Conservation (phyloP, 306 rosid genomes). For the Sophora flavescens region DNA sequence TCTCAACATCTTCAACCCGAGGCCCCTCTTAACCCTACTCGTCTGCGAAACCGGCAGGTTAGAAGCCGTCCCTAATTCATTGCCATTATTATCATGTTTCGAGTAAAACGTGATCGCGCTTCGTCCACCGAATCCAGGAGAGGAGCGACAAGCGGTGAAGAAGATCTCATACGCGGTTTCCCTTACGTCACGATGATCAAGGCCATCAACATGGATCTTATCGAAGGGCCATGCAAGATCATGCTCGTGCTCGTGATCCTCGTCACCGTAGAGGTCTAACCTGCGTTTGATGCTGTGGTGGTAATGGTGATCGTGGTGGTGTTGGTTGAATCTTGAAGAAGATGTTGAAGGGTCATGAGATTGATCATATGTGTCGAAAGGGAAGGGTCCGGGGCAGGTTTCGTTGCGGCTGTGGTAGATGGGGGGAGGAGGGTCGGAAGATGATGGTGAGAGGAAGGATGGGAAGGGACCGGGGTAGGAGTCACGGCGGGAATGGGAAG, state of each 20-base stretch:
- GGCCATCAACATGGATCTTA: slow-evolving; percentile 1
- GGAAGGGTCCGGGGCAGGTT: slow-evolving; percentile 29
- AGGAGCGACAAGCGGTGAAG: slow-evolving; percentile 56
- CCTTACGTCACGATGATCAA: slow-evolving; percentile 40
- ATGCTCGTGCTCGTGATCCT: slow-evolving; percentile 55
- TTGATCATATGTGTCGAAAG: background rate
- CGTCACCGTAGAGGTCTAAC: slow-evolving; percentile 33
- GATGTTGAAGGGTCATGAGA: background rate
- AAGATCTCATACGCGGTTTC: slow-evolving; percentile 56
- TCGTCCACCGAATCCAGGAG: slow-evolving; percentile 83
- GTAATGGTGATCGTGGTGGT: background rate
- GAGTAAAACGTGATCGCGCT: slow-evolving; percentile 75
- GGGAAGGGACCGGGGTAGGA: slow-evolving; percentile 52
- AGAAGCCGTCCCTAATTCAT: background rate
- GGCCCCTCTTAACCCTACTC: slow-evolving; percentile 71
- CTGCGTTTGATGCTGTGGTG: background rate
- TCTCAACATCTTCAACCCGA: slow-evolving; percentile 82
- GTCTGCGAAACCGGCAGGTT: slow-evolving; percentile 52
- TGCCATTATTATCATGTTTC: slow-evolving; percentile 5
- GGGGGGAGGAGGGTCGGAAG: background rate
- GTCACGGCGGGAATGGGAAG: slow-evolving; percentile 36
- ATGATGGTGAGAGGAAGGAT: slow-evolving; percentile 16
- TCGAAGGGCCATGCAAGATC: slow-evolving; percentile 49
- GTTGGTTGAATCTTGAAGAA: background rate
- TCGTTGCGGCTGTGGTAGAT: slow-evolving; percentile 26